Evolutionary conservation across 2,329 filamentous ascomycete genomes (phyloP), one percentile per base, ranked within the genome.

Genomic region (Lasiodiplodia sp.): DNA sequence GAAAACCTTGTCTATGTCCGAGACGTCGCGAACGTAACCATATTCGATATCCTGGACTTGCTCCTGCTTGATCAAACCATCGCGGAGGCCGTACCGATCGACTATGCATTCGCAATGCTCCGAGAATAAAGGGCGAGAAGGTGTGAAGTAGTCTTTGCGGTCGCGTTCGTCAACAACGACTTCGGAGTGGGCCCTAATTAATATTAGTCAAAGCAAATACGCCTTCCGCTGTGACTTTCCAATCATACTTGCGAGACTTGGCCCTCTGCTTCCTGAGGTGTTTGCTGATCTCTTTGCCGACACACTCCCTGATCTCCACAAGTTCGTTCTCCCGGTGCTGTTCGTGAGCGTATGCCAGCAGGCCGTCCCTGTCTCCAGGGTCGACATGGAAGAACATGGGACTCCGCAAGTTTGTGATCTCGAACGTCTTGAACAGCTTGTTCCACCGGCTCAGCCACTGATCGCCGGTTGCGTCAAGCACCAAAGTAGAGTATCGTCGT

Each of bases 381-480:
- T 95, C 92, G 16, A 92, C 84, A 75, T 96, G 92, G 81, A 93
- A 95, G 74, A 94, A 91, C 90, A 95, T 92, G 0, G 91, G 92
- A 72, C 91, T 94, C 18, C 92, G 85, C 49, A 96, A 81, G 73
- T 94, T 88, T 1, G 86, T 84, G 57, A 95, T 95, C 60, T 89
- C 86, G 55, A 93, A 87, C 2, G 86, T 86, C 38, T 84, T 82
- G 78, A 95, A 95, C 3, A 91, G 84, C 16, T 84, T 81, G 55
- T 91, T 87, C 92, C 92, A 95, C 51, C 88, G 84, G 11, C 85
- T 80, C 83, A 95, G 88, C 91, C 91, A 95, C 55, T 81, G 74
- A 58, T 85, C 80, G 0, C 86, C 87, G 0, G 86, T 86, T 1
- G 86, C 86, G 73, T 95, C 92, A 0, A 96, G 81, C 0, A 94